Conservation (phyloP, 306 rosid species). For the Carpinus viminea region DNA sequence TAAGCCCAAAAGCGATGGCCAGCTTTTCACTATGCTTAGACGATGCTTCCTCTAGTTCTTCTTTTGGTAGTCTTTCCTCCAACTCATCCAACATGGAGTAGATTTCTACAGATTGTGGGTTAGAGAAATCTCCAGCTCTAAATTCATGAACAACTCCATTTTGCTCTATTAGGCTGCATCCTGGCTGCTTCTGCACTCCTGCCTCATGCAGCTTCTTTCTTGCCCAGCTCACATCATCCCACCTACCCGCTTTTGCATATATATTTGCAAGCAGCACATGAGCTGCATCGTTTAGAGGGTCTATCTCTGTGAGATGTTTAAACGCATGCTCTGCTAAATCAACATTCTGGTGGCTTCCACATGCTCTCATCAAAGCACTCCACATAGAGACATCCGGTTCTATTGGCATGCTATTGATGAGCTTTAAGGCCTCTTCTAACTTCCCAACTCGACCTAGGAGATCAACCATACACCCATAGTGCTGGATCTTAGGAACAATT, state of each 20-base stretch:
- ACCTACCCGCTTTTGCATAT: slow-evolving; percentile 21
- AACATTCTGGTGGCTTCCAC: slow-evolving; percentile 26
- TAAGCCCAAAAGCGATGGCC: slow-evolving; percentile 25
- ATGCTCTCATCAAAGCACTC: slow-evolving; percentile 29
- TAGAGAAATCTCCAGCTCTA: slow-evolving; percentile 30
- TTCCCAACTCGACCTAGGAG: slow-evolving; percentile 25
- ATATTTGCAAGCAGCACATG: slow-evolving; percentile 27
- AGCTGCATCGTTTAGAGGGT: slow-evolving; percentile 26
- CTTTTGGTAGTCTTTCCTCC: not conserved
- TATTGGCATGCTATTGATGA: slow-evolving; percentile 27
- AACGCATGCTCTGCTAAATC: slow-evolving; percentile 31
- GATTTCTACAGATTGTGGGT: slow-evolving; percentile 17
- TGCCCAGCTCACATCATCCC: slow-evolving; percentile 18
- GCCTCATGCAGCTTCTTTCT: slow-evolving; percentile 28
- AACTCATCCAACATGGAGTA: slow-evolving; percentile 27
- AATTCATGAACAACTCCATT: slow-evolving; percentile 24
- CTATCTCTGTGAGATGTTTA: slow-evolving; percentile 27
- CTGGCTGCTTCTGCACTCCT: slow-evolving; percentile 32
- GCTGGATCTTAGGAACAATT: slow-evolving; percentile 26
- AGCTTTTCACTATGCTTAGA: slow-evolving; percentile 24
- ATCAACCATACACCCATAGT: slow-evolving; percentile 30
- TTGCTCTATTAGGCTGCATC: slow-evolving; percentile 23
- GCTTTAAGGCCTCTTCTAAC: slow-evolving; percentile 19
- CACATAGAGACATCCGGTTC: slow-evolving; percentile 32
- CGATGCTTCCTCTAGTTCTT: slow-evolving; percentile 20